A percentile compares a stretch with the other conserved stretches of the same genome.
Evolutionary conservation across 208 protist genomes (phyloP).

Genomic region (Crithidia bombi): DNA sequence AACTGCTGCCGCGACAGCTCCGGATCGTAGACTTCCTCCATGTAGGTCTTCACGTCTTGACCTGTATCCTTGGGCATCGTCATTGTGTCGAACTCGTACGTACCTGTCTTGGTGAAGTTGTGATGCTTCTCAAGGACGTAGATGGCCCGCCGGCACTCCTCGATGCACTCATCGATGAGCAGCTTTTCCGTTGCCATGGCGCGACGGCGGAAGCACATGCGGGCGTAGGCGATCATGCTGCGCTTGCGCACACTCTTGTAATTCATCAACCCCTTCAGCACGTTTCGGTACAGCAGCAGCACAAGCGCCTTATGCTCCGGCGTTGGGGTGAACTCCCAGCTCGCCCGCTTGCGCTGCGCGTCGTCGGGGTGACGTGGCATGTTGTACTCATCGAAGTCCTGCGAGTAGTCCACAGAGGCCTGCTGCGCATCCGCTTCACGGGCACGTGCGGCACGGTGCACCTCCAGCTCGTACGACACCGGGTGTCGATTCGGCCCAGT

Average conservation of each 20-base stretch:
- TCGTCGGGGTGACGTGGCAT: slow-evolving; percentile 61
- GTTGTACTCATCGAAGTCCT: slow-evolving; percentile 50
- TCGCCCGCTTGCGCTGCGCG: slow-evolving; percentile 32
- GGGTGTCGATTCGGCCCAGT: slow-evolving; percentile 39
- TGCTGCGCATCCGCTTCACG: slow-evolving; percentile 24
- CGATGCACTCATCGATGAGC: slow-evolving; percentile 89
- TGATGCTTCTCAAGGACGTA: slow-evolving; percentile 88
- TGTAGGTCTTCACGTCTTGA: slow-evolving; percentile 91
- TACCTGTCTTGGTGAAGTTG: slow-evolving; percentile 73
- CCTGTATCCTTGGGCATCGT: slow-evolving; percentile 87
- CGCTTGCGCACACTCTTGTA: slow-evolving; percentile 79
- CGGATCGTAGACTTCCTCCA: slow-evolving; percentile 92
- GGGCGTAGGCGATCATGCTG: slow-evolving; percentile 86
- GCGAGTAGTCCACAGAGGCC: slow-evolving; percentile 24
- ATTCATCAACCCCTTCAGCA: slow-evolving; percentile 80
- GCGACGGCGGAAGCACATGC: slow-evolving; percentile 77
- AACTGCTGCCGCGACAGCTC: slow-evolving; percentile 86
- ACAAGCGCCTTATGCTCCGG: slow-evolving; percentile 81
- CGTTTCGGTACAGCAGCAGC: slow-evolving; percentile 80
- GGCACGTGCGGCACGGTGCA: slow-evolving; percentile 36
- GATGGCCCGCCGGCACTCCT: slow-evolving; percentile 82
- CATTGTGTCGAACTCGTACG: slow-evolving; percentile 89
- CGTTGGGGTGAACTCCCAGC: slow-evolving; percentile 74
- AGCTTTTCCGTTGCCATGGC: slow-evolving; percentile 84
- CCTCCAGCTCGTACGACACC: slow-evolving; percentile 57